A percentile compares a stretch with the other conserved stretches of the same genome.
Conservation (phyloP, 805 yeast genomes). For the Maudiozyma serrabonitensis region DNA sequence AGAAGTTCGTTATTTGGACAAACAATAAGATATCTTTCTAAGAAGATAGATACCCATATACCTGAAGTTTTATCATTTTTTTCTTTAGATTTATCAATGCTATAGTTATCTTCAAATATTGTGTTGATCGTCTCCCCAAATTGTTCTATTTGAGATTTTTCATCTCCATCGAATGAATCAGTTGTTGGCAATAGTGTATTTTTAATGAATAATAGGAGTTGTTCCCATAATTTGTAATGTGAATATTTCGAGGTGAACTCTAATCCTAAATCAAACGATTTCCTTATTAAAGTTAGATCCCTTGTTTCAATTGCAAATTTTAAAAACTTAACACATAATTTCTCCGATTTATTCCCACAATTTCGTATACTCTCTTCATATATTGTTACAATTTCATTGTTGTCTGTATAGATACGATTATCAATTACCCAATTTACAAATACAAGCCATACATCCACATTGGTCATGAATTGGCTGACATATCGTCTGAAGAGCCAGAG, state of each 20-base stretch:
- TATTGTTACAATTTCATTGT: slow-evolving; percentile 29
- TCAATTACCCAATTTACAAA: slow-evolving; percentile 34
- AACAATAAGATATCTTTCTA: slow-evolving; percentile 17
- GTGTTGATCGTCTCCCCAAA: slow-evolving; percentile 7
- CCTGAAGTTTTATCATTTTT: not conserved
- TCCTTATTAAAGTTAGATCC: slow-evolving; percentile 25
- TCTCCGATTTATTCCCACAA: slow-evolving; percentile 26
- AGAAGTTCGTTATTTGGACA: slow-evolving; percentile 9
- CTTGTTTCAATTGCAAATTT: slow-evolving; percentile 34
- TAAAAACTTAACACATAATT: slow-evolving; percentile 48
- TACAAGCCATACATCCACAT: slow-evolving; percentile 17
- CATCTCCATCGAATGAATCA: slow-evolving; percentile 3
- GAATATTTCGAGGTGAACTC: slow-evolving; percentile 6
- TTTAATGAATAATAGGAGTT: slow-evolving; percentile 13
- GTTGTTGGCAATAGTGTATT: slow-evolving; percentile 12
- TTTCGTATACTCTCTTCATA: slow-evolving; percentile 39
- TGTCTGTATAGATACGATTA: slow-evolving; percentile 44
- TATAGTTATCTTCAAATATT: slow-evolving; percentile 4
- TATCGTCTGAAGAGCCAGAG: slow-evolving; percentile 33
- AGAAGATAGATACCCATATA: slow-evolving; percentile 20
- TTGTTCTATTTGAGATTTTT: slow-evolving; percentile 9
- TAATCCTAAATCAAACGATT: slow-evolving; percentile 23
- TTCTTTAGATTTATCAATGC: not conserved
- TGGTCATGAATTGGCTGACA: slow-evolving; percentile 14
- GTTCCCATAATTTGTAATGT: slow-evolving; percentile 22